phyloP scores from a whole-genome alignment of 140 eudicot genomes.

The Senecio squalidus region DNA sequence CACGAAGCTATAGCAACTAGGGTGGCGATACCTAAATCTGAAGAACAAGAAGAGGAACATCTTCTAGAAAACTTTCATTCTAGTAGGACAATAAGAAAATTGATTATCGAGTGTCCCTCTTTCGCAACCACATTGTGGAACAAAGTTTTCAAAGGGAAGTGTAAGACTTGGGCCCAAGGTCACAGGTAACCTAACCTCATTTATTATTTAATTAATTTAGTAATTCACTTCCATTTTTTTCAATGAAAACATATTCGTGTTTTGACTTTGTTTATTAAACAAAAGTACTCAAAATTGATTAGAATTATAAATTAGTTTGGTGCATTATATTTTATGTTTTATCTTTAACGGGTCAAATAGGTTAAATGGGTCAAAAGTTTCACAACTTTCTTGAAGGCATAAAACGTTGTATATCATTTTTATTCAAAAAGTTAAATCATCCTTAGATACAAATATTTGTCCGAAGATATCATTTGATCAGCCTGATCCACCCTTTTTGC shows the following conservation, averaged over 20 bases:
- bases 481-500: background rate
- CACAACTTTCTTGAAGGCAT: no score
- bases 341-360: no score
- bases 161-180: conserved; percentile 71
- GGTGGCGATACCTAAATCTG: conserved; percentile 56
- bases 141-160: conserved; percentile 63
- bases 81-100: conserved; percentile 71
- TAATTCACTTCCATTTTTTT: no score
- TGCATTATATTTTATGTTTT: no score
- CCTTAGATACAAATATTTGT: no score
- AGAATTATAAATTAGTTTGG: no score
- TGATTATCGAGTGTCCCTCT: conserved; percentile 63
- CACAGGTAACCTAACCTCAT: conserved; percentile 52
- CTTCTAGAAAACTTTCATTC: conserved; percentile 78
- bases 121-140: conserved; percentile 78
- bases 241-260: background rate
- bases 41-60: conserved; percentile 58
- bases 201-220: no score
- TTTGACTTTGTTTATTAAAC: background rate
- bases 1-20: conserved; percentile 55
- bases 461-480: no score
- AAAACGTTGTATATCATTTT: no score
- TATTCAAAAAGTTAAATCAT: no score
- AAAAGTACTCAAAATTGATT: background rate
- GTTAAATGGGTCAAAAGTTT: no score